phyloP scores from a whole-genome alignment of 805 yeast species.

The Ogataea salicorniae region DNA sequence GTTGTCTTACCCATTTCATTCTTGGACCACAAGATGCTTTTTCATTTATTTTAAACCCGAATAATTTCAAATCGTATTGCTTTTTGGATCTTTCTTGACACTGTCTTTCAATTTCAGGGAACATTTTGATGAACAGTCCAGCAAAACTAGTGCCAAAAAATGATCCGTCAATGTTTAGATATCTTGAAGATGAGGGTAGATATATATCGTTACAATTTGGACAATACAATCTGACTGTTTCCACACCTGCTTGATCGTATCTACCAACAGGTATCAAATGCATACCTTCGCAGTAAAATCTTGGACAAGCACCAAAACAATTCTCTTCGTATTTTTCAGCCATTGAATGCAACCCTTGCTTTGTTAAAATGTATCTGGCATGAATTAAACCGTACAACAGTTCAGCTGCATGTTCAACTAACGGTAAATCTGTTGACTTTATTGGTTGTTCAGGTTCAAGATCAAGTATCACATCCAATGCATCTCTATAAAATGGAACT shows the following conservation, averaged over 20 bases:
- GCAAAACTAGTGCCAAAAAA: slow-evolving; percentile 96
- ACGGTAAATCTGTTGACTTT: slow-evolving; percentile 62
- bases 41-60: slow-evolving; percentile 82
- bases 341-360: slow-evolving; percentile 84
- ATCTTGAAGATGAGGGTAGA: slow-evolving; percentile 81
- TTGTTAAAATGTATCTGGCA: slow-evolving; percentile 83
- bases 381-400: slow-evolving; percentile 90
- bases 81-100: slow-evolving; percentile 55
- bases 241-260: slow-evolving; percentile 84
- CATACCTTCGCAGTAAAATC: slow-evolving; percentile 85
- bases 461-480: slow-evolving; percentile 85
- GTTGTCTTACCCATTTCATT: slow-evolving; percentile 88
- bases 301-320: slow-evolving; percentile 88
- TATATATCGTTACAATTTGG: slow-evolving; percentile 93
- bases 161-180: slow-evolving; percentile 89
- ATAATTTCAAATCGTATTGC: slow-evolving; percentile 67
- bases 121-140: slow-evolving; percentile 84
- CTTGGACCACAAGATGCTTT: slow-evolving; percentile 79
- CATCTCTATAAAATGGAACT: slow-evolving; percentile 89
- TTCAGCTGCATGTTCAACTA: slow-evolving; percentile 87
- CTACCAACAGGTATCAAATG: slow-evolving; percentile 89
- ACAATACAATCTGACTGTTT: slow-evolving; percentile 87
- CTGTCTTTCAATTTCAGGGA: slow-evolving; percentile 83
- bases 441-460: slow-evolving; percentile 60
- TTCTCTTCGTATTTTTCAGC: slow-evolving; percentile 90